Evolutionary conservation across 2,329 filamentous ascomycete species (phyloP).

Genomic region (Colletotrichum cereale): DNA sequence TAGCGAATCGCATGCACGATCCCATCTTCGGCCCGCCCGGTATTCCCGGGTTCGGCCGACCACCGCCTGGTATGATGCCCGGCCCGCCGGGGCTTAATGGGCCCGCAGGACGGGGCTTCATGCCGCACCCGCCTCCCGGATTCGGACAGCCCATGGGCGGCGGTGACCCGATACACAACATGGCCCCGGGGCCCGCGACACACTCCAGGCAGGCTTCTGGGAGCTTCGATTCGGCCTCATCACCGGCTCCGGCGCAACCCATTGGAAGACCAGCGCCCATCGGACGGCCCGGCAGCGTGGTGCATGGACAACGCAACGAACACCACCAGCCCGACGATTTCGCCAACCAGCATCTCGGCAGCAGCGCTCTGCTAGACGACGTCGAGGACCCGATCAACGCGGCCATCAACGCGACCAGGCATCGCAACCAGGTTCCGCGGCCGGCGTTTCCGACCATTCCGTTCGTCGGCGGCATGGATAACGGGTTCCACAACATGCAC

Average conservation of each 20-base stretch:
- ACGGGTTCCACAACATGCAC: constrained; percentile 51
- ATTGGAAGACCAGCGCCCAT: constrained; percentile 89
- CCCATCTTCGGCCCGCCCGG: constrained; percentile 58
- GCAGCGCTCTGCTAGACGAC: constrained; percentile 87
- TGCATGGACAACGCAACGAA: constrained; percentile 64
- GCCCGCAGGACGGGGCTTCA: constrained; percentile 56
- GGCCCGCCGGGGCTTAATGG: constrained; percentile 65
- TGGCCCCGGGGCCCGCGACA: constrained; percentile 59
- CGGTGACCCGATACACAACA: constrained; percentile 54
- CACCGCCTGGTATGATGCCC: constrained; percentile 60
- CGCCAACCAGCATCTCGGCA: constrained; percentile 84
- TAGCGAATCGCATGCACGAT: constrained; percentile 62
- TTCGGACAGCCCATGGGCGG: constrained; percentile 59
- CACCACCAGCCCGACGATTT: constrained; percentile 77
- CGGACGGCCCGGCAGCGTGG: constrained; percentile 83
- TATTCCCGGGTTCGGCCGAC: constrained; percentile 54
- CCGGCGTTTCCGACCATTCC: constrained; percentile 55
- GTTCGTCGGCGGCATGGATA: constrained; percentile 53
- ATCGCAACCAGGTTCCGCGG: constrained; percentile 64
- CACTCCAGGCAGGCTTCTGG: constrained; percentile 84
- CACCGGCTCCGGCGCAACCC: constrained; percentile 71
- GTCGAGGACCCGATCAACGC: constrained; percentile 65
- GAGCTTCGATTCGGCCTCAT: constrained; percentile 69
- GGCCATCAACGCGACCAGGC: constrained; percentile 48
- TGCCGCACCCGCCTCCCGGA: constrained; percentile 64